Evolutionary conservation across 2,329 filamentous ascomycete species (phyloP), one percentile per base, ranked within the genome.

Genomic region (Pseudocercospora vitis): DNA sequence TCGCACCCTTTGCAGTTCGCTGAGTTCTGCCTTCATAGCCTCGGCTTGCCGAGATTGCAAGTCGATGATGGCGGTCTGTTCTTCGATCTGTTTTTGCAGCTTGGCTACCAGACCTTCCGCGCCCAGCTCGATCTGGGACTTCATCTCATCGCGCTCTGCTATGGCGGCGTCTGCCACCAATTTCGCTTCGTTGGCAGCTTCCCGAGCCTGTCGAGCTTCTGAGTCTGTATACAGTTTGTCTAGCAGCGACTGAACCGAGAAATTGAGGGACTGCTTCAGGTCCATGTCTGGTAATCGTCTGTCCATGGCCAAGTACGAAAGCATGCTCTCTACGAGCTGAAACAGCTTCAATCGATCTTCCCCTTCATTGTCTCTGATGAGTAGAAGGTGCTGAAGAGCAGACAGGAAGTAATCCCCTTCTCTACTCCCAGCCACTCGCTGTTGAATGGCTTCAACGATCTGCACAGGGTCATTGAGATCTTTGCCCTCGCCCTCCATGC

Each of bases 261-360:
- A 97, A 71, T 95, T 96, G 61, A 99, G 82, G 68, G 91, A 95
- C 72, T 97, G 92, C 76, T 96, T 96, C 55, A 99, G 82, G 71
- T 99, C 94, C 85, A 97, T 92, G 72, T 99, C 92, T 32, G 94
- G 94, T 60, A 97, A 74, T 59, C 94, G 83, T 68, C 94, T 84
- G 72, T 99, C 94, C 92, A 99, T 99, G 65, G 92, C 92, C 58
- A 99, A 92, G 72, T 97, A 97, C 73, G 91, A 96, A 61, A 99
- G 84, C 91, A 97, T 97, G n/a, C 89, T 87, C 73, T 99, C 94
- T 23, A 97, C 91, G 23, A 99, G 83, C 76, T 97, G 94, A 74
- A 97, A 99, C 87, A 96, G 94, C 45, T 90, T 86, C 57, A 96
- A 75, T 11, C 91, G 85, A 72, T 99, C 94, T 69, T 97, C 94